Percentiles rank a stretch among this genome's conserved stretches.
Conservation (phyloP, 1,139 yeast genomes). For the Debaryomyces sp. region DNA sequence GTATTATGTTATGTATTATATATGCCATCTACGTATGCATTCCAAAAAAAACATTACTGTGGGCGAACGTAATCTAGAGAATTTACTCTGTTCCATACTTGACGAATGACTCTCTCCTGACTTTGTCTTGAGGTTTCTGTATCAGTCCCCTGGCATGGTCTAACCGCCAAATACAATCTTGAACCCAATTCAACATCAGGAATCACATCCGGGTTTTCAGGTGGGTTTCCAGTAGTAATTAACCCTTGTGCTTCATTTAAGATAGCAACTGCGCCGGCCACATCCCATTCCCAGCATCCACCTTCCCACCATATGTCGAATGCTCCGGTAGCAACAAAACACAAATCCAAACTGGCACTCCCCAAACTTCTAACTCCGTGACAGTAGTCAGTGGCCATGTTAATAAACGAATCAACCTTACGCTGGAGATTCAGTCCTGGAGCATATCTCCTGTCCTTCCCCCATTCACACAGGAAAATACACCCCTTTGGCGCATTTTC, state of each 20-base stretch:
- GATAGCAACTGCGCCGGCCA: constrained; percentile 11
- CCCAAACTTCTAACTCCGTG: constrained; percentile 12
- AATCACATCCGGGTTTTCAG: neutral
- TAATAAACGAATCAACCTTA: constrained; percentile 9
- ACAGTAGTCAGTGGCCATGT: constrained; percentile 11
- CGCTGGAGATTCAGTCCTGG: constrained; percentile 9
- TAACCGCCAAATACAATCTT: constrained; percentile 11
- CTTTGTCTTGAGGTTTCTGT: constrained; percentile 4
- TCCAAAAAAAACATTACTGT: neutral
- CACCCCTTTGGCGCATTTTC: constrained; percentile 11
- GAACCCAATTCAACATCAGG: constrained; percentile 11
- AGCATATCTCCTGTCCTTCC: constrained; percentile 9
- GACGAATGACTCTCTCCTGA: constrained; percentile 11
- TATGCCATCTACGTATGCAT: neutral
- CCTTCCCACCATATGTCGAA: constrained; percentile 13
- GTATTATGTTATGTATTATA: neutral
- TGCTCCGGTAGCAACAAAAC: constrained; percentile 12
- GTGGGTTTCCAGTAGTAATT: constrained; percentile 11
- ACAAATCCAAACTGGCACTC: constrained; percentile 11
- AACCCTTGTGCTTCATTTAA: constrained; percentile 11
- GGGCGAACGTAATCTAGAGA: constrained; percentile 9
- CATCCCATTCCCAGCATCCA: constrained; percentile 13
- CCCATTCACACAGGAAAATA: constrained; percentile 13
- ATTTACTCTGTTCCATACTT: constrained; percentile 11
- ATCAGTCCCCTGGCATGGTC: constrained; percentile 9